Evolutionary conservation across 2,329 filamentous ascomycete genomes (phyloP).

Genomic region (Penicillium sp.): DNA sequence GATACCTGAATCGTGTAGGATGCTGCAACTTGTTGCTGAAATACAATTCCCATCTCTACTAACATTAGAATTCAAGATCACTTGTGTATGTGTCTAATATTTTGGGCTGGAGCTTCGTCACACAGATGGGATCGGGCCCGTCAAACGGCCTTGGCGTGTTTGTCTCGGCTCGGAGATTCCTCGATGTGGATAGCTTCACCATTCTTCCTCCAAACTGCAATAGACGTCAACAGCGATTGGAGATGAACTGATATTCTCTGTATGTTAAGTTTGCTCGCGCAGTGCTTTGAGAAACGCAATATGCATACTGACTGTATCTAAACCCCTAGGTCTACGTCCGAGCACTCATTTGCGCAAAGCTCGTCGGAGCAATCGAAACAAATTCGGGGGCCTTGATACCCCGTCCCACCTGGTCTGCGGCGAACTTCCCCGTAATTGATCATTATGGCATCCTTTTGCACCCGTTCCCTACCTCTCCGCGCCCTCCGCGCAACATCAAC

Average conservation of each 20-base stretch:
- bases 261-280: background rate
- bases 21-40: background rate
- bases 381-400: background rate
- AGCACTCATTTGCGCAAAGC: background rate
- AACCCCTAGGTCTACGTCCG: background rate
- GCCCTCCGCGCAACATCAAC: constrained; percentile 8
- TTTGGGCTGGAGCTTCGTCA: background rate
- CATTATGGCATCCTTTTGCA: constrained; percentile 15
- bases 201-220: constrained; percentile 3
- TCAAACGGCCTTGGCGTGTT: constrained; percentile 17
- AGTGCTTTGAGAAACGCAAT: background rate
- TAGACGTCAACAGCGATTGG: background rate
- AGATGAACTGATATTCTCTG: constrained; percentile 4
- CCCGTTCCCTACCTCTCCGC: constrained; percentile 6
- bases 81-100: background rate
- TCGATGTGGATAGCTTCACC: constrained; percentile 16
- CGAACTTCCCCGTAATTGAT: background rate
- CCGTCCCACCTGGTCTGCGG: background rate
- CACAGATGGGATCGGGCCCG: background rate
- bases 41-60: background rate
- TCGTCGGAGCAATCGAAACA: background rate
- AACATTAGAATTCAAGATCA: background rate
- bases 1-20: background rate
- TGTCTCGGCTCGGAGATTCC: constrained; percentile 14
- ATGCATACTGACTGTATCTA: background rate